These are phyloP conservation scores for Talinum fruticosum DNA, from an alignment of 148 eudicot genomes.

Conservation along the genomic window DNA sequence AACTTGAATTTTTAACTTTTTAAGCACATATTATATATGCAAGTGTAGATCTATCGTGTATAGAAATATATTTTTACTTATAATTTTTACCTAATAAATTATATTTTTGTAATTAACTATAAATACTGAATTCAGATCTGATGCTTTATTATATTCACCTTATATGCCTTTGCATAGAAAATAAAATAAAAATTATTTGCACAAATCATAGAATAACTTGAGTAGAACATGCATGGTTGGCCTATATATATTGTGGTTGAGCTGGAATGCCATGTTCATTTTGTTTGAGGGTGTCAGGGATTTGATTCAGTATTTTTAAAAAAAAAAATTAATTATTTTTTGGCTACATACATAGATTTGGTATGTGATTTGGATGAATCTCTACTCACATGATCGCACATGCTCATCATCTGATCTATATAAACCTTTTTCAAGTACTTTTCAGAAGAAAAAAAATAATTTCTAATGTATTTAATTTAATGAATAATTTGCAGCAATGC, in stretches of 20 bases:
- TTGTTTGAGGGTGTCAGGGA: constrained; percentile 7
- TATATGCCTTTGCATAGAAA: no score
- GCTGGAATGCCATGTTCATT: constrained; percentile 22
- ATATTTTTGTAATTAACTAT: no score
- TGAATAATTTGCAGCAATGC: constrained; percentile 25
- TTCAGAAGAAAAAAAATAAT: not conserved
- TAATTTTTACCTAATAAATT: not conserved
- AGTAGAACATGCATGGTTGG: not conserved
- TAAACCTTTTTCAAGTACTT: not conserved
- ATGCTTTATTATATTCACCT: no score
- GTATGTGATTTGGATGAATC: constrained; percentile 2
- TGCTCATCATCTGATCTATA: constrained; percentile 12
- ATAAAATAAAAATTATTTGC: not conserved
- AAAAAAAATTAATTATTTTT: not conserved
- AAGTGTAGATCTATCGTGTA: no score
- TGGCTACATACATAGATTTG: constrained; percentile 3
- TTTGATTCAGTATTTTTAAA: not conserved
- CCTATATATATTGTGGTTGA: not conserved
- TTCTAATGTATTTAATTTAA: no score
- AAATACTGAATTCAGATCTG: no score
- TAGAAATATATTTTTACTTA: not conserved
- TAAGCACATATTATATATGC: no score
- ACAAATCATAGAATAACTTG: not conserved
- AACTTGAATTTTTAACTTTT: not conserved
- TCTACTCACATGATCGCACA: constrained; percentile 33